Evolutionary conservation across 768 basidiomycete species (phyloP), one percentile per base, ranked within the genome.

Genomic region (Tulasnella sp.): DNA sequence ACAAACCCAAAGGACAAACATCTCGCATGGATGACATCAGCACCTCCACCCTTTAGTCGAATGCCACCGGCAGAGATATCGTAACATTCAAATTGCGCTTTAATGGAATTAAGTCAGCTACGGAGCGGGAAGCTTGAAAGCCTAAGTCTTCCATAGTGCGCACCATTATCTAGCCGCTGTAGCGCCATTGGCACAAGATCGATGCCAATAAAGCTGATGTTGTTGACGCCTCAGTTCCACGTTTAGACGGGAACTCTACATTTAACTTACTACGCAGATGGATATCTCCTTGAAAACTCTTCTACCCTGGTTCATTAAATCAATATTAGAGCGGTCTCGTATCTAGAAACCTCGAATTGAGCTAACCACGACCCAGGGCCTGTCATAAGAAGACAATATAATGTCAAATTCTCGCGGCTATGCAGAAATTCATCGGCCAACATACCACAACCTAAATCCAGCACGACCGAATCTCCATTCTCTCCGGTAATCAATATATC

Each of bases 81-180:
- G 34, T 79, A 79, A n/a, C 78, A 79, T 72, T 79, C 78, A 71
- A 79, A 79, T 3, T 79, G 78, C 34, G 78, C 78, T 79, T 27
- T 27, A 21, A 31, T 10, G 14, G 3, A 40, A n/a, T 71, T 27
- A 62, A 52, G 36, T 77, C 12, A 52, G 48, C 34, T 42, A 14
- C 14, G 5, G 5, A 0, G 21, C 18, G 48, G 44, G 73, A 48
- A 74, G 40, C 27, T 74, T 18, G 8, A 34, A 74, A n/a, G n/a
- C n/a, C n/a, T n/a, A n/a, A n/a, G n/a, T n/a, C 19, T 7, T 27
- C 19, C 27, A 38, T 6, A 38, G 42, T 8, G 40, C 71, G 38
- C 46, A 79, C 78, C 78, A 46, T 79, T 46, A 1, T 39, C 46
- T 7, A 71, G 71, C 39, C n/a, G 27, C 46, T 72, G 73, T 4